Evolutionary conservation across 371 early-diverging fungal species (phyloP), one percentile per base, ranked within the genome.

Genomic region (Rhizopus sp.): DNA sequence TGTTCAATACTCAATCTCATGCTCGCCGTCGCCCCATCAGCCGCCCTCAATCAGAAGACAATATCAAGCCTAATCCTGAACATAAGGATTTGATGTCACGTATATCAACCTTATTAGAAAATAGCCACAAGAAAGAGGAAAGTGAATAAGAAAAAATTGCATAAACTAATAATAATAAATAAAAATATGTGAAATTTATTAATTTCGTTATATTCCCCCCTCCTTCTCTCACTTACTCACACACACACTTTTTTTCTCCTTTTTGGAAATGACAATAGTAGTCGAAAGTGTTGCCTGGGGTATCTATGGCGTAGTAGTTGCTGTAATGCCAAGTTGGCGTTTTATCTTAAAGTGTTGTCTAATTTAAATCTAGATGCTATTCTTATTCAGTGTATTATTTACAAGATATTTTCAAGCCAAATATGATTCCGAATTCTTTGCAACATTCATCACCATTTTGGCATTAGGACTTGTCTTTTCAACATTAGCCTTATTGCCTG

Each of bases 381-480:
- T 83, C 40, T 57, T 71, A 10, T 74, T 83, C 56, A 78, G 80
- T 44, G 55, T 75, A 41, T 69, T 64, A 12, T 83, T 83, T 56
- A 81, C 83, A 31, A 68, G 81, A 31, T 73, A 83, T 67, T 86
- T 81, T 64, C 82, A 84, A 50, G 72, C 79, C 59, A 75, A 67
- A 44, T 72, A 75, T 31, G 85, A 87, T 39, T 69, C 77, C 16
- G 87, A 87, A 50, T 64, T 72, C 29, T 79, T 82, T 57, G 83
- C 84, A 5, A 80, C 84, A 41, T 17, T 73, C 6, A 61, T 82
- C 40, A 81, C 87, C 23, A 63, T 83, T 35, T 39, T 81, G 5
- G 80, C 73, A 5, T 60, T 88, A 7, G 76, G 81, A 0, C 58
- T 87, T 5, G 70, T 83, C 10, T 73, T 89, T 35, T 71, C 77